These are phyloP conservation scores for Perilla frutescens DNA, from an alignment of 257 asterid species.

Conservation along the genomic window DNA sequence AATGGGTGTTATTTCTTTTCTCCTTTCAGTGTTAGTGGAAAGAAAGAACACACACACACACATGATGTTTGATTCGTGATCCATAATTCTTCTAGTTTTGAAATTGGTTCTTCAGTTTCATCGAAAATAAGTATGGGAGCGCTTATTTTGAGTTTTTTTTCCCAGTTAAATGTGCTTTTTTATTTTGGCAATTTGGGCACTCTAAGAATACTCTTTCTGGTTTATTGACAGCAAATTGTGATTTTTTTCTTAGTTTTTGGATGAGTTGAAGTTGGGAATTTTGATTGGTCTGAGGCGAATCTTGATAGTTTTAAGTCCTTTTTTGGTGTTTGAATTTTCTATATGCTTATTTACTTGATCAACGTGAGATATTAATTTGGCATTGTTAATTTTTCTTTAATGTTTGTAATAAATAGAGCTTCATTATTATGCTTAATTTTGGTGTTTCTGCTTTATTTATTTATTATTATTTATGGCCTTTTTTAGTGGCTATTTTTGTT, in stretches of 20 bases:
- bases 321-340: slow-evolving; percentile 17
- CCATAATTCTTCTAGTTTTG: no score
- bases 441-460: no score
- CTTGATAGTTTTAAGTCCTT: slow-evolving; percentile 26
- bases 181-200: not conserved
- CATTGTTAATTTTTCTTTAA: no score
- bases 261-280: slow-evolving; percentile 20
- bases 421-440: no score
- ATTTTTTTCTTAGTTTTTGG: not conserved
- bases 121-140: slow-evolving; percentile 2
- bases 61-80: not conserved
- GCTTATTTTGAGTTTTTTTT: slow-evolving; percentile 19
- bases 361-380: no score
- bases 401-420: no score
- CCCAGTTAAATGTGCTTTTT: slow-evolving; percentile 1
- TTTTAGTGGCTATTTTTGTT: no score
- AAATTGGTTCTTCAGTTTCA: slow-evolving; percentile 33
- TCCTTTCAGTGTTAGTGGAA: not conserved
- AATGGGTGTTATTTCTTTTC: not conserved
- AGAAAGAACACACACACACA: no score
- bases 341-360: no score
- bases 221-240: not conserved
- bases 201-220: not conserved
- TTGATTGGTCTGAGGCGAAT: slow-evolving; percentile 39
- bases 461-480: no score